Evolutionary conservation across 2,329 filamentous ascomycete species (phyloP).

Genomic region (Hymenoscyphus fraxineus): DNA sequence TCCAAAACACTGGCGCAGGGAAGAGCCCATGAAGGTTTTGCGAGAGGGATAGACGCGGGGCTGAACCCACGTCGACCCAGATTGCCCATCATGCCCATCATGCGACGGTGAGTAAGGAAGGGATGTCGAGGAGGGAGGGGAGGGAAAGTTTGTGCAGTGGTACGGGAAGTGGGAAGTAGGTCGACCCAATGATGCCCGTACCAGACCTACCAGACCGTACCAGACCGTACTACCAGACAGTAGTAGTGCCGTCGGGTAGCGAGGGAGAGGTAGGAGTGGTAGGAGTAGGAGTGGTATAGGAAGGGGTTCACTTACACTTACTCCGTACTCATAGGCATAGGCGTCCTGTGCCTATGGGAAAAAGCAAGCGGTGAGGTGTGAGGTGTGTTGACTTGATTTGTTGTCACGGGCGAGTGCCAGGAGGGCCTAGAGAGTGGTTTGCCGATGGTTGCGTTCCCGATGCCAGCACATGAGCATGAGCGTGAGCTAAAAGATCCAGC

Average conservation of each 20-base stretch:
- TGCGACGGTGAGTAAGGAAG: conserved; percentile 6
- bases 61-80: neutral
- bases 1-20: conserved; percentile 11
- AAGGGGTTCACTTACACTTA: neutral
- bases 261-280: too few relatives aligned
- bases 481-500: too few relatives aligned
- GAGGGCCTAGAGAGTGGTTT: conserved; percentile 7
- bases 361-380: neutral
- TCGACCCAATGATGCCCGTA: too few relatives aligned
- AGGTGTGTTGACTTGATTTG: conserved; percentile 8
- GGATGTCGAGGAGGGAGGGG: neutral
- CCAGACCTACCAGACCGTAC: too few relatives aligned
- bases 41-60: neutral
- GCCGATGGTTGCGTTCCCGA: neutral
- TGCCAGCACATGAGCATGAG: conserved; percentile 12
- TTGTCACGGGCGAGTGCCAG: conserved; percentile 14
- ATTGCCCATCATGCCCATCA: conserved; percentile 10
- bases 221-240: too few relatives aligned
- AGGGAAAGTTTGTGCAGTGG: neutral
- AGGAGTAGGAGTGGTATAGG: neutral
- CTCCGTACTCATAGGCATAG: too few relatives aligned
- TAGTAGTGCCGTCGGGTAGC: too few relatives aligned
- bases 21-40: conserved; percentile 7
- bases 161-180: neutral
- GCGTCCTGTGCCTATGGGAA: too few relatives aligned